These are phyloP conservation scores for Melaleuca quinquenervia DNA, from an alignment of 345 rosid species.

Conservation along the genomic window DNA sequence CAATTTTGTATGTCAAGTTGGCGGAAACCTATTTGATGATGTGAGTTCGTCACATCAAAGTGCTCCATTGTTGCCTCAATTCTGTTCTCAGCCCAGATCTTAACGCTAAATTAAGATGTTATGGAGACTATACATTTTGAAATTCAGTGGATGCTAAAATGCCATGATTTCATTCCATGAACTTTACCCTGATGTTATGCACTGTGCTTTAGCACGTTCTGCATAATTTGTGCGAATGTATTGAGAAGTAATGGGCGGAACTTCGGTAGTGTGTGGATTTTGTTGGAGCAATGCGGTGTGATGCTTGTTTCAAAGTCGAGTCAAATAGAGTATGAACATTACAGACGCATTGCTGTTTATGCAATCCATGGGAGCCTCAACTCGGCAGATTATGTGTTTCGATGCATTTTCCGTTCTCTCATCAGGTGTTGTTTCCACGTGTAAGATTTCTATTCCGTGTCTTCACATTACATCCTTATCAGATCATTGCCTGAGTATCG, in stretches of 20 bases:
- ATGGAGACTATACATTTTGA: background rate
- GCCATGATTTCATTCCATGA: background rate
- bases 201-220: background rate
- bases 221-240: background rate
- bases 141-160: background rate
- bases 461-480: background rate
- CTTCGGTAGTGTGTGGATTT: background rate
- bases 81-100: background rate
- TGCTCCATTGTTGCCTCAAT: background rate
- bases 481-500: background rate
- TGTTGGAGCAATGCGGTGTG: background rate
- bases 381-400: background rate
- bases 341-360: background rate
- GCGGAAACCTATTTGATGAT: background rate
- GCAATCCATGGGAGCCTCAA: background rate
- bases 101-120: background rate
- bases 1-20: background rate
- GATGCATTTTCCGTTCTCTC: background rate
- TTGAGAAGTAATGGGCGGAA: background rate
- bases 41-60: background rate
- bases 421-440: background rate
- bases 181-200: background rate
- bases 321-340: background rate
- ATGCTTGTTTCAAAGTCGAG: background rate
- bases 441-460: background rate